Evolutionary conservation across 2,329 filamentous ascomycete species (phyloP), one percentile per base, ranked within the genome.

Genomic region (Trichoderma afroharzianum): DNA sequence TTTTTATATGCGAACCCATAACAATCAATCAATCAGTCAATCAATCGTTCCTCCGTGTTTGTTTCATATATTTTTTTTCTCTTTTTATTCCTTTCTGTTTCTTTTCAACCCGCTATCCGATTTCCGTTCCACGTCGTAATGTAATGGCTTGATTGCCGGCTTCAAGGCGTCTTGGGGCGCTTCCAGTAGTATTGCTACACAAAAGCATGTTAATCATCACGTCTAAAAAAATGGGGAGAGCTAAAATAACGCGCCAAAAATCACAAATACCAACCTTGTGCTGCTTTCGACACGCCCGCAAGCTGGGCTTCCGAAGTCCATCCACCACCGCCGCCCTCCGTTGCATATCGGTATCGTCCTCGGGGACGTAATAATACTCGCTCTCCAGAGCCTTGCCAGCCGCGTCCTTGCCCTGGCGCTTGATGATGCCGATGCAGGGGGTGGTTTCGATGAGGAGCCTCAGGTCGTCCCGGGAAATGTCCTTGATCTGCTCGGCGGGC

Each of bases 361-460:
- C 95, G 0, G 95, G 93, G 8, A 98, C 86, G 78, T 99, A 99
- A 82, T 98, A 98, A 81, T 97, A 98, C 81, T 99, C 95, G 84
- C 93, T 97, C 85, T 99, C 95, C 1, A 99, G 88, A 7, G 91
- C 84, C 83, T 98, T 96, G 75, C 96, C 96, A 0, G 96, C 95
- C 6, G 96, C 96, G 79, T 99, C 96, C 81, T 98, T 99, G 79
- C 96, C 96, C 80, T 95, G 91, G 50, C 96, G 91, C 66, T 88
- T 87, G 76, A 99, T 97, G 80, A 96, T 92, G 61, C 96, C 96
- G 74, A 98, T 90, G 79, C 94, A 97, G 9, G 88, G 81, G 6
- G 93, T 92, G 28, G 85, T 84, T 78, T 94, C 92, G 57, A 98
- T 88, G 71, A 97, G 87, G 59, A 83, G 85, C 72, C 91, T 91